Base-by-base conservation (phyloP, 768 basidiomycete species). In the Lentinula raphanica region DNA sequence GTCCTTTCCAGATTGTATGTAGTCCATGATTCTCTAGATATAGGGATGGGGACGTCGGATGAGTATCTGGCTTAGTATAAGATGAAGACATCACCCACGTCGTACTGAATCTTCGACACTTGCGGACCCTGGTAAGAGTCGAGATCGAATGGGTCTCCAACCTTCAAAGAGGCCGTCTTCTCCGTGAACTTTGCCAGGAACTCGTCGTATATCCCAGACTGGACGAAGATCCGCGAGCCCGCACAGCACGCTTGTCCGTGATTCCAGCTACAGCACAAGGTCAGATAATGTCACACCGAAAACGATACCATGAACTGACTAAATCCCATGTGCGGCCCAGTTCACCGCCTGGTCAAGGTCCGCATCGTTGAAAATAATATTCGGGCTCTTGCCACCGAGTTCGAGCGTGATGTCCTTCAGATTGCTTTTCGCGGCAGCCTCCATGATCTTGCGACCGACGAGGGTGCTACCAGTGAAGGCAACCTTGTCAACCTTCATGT, bases 391-490 rank as follows among this genome's bases (percentile, higher is more conserved):
- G 32, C 89, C 89, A n/a, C 91, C 91, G 25, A 93, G 78, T 71
- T 92, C 91, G 32, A 93, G 82, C 1, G 90, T 89, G 53, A 91
- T 86, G 58, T 83, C 82, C 76, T 96, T 97, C 65, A 97, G 68
- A 67, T 96, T 97, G 35, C 82, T 84, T 68, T 86, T 83, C 1
- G 90, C 83, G 3, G 93, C 82, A 3, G 90, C 87, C 64, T 90
- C 83, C 78, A 93, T 77, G 67, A 96, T 79, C 63, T 84, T 86
- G 11, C 91, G 81, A 11, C 94, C 94, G 19, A 87, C 83, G 42
- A 86, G 74, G 1, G 90, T 92, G 58, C 86, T 88, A 2, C 93
- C 93, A 0, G 94, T 97, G 75, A 96, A 95, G 0, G 92, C 87
- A 29, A 94, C 79, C 68, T 88, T 93, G 51, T 85, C 83, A 62